These are phyloP conservation scores for Xenosphaeropsis pyriputrescens DNA, from an alignment of 2,329 filamentous ascomycete genomes.

Conservation along the genomic window DNA sequence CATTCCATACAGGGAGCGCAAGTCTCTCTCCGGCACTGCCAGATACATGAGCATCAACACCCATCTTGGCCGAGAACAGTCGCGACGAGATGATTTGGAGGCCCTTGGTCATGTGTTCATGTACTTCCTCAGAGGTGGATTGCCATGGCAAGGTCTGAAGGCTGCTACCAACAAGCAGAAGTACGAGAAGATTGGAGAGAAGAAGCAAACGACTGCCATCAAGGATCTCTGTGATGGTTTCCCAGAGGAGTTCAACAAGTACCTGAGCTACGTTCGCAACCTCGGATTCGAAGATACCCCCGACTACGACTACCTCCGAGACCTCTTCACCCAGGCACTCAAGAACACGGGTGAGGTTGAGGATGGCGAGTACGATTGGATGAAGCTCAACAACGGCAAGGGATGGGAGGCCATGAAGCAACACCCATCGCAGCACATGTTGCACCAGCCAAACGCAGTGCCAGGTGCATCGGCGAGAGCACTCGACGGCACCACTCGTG, in stretches of 20 bases:
- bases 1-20: constrained; percentile 92
- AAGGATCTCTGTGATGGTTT: constrained; percentile 95
- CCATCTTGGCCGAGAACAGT: constrained; percentile 91
- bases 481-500: constrained; percentile 59
- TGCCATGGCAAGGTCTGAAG: constrained; percentile 62
- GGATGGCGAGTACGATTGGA: constrained; percentile 99
- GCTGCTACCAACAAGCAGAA: constrained; percentile 82
- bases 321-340: constrained; percentile 89
- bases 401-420: constrained; percentile 75
- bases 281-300: constrained; percentile 97
- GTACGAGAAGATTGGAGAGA: constrained; percentile 99
- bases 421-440: constrained; percentile 51
- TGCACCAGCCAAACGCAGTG: constrained; percentile 64
- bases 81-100: constrained; percentile 87
- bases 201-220: constrained; percentile 96
- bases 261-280: constrained; percentile 92
- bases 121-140: constrained; percentile 57
- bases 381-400: constrained; percentile 88
- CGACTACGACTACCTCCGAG: constrained; percentile 94
- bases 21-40: constrained; percentile 90
- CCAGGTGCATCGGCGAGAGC: constrained; percentile 77
- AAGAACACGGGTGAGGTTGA: constrained; percentile 92
- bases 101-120: constrained; percentile 66
- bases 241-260: constrained; percentile 95
- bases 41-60: constrained; percentile 99